Evolutionary conservation across 371 early-diverging fungal species (phyloP), one percentile per base, ranked within the genome.

Genomic region (Rhizopus stolonifer): DNA sequence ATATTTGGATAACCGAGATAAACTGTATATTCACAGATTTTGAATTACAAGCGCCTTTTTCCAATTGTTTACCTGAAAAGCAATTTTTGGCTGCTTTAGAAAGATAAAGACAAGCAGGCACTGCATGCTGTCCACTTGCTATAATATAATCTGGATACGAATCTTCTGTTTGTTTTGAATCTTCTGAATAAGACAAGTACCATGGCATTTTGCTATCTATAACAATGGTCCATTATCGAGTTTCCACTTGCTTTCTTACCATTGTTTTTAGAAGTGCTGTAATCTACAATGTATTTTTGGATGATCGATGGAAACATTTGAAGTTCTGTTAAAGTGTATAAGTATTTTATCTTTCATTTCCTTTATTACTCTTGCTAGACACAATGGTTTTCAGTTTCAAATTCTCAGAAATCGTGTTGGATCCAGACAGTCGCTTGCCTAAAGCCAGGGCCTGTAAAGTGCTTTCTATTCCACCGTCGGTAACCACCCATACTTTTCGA

Each of bases 1-100:
- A 76, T 62, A 39, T 56, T 58, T 19, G 77, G 73, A 56, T 66
- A 68, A 0, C 77, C 77, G 43, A 67, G 55, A 51, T 64, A 76
- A 0, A 76, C 77, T 76, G 22, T n/a, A 7, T 23, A 24, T 45
- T 29, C 23, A 34, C 22, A 19, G 43, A 10, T 15, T 4, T 11
- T 8, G 19, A 29, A n/a, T 36, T 15, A n/a, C 5, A 11, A 5
- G n/a, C 5, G 9, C 5, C 14, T n/a, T 36, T 15, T 36, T 36
- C 14, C 5, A 7, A 29, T n/a, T n/a, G 4, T 11, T 44, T 69
- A 72, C 72, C 69, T 38, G 72, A 66, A 49, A 64, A 58, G 15
- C 42, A 33, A 15, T 50, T 66, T 45, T 54, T 45, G 2, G 38
- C 22, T 36, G 22, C 24, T 34, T 58, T 58, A 13, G 54, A 47